Conservation (phyloP, 345 rosid genomes). For the Aquilaria sinensis region DNA sequence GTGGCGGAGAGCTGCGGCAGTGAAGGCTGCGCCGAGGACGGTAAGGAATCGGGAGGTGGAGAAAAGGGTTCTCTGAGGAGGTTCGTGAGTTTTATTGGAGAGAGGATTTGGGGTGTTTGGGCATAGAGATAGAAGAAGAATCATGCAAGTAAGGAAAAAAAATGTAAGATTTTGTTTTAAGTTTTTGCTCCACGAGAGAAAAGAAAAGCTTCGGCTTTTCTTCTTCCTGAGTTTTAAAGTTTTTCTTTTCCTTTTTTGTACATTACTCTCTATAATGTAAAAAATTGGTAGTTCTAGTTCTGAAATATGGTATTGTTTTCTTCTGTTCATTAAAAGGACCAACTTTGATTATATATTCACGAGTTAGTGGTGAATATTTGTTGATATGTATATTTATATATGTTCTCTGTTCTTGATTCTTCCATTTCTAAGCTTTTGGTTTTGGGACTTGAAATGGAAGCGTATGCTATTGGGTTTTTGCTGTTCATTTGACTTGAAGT, state of each 20-base stretch:
- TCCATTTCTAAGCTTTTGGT: too few species aligned
- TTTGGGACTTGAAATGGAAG: too few species aligned
- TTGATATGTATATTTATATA: too few species aligned
- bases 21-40: conserved; percentile 7
- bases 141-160: neutral
- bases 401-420: too few species aligned
- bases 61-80: conserved; percentile 41
- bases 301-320: too few species aligned
- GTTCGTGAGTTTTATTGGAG: conserved; percentile 63
- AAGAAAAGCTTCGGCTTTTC: too few species aligned
- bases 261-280: conserved; percentile 4
- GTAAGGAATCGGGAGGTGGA: conserved; percentile 16
- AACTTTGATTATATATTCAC: too few species aligned
- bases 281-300: conserved; percentile 9
- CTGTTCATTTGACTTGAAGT: too few species aligned
- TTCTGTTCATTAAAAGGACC: too few species aligned
- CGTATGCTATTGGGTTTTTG: too few species aligned
- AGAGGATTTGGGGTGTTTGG: conserved; percentile 66
- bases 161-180: neutral
- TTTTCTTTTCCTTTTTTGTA: neutral
- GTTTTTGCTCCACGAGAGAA: conserved; percentile 7
- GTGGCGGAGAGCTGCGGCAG: conserved; percentile 14
- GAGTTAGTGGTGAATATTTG: too few species aligned
- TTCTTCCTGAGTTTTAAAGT: too few species aligned
- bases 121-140: conserved; percentile 20